phyloP scores from a whole-genome alignment of 768 basidiomycete genomes.

The Chiua virens region DNA sequence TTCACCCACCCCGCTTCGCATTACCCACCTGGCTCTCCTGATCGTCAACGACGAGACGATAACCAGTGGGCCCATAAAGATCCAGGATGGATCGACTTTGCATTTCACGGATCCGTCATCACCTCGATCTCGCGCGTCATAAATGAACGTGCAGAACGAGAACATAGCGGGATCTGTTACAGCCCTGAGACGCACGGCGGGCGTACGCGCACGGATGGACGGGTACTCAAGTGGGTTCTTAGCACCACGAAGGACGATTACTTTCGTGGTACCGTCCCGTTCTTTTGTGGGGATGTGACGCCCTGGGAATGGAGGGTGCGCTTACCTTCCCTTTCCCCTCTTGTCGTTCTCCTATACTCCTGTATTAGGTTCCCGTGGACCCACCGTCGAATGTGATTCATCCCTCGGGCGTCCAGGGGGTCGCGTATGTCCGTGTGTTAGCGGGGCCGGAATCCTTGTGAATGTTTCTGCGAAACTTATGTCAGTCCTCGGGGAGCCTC shows the following conservation, averaged over 20 bases:
- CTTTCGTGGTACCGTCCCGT: constrained; percentile 48
- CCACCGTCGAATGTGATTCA: constrained; percentile 50
- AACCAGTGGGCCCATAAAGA: constrained; percentile 54
- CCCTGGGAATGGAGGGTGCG: constrained; percentile 57
- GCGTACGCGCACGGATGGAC: constrained; percentile 54
- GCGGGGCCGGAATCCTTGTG: constrained; percentile 31
- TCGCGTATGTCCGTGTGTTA: constrained; percentile 51
- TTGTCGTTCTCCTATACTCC: neutral
- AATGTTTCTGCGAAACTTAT: constrained; percentile 40
- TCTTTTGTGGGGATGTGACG: constrained; percentile 76
- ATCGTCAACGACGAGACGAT: constrained; percentile 40
- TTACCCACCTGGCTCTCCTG: constrained; percentile 53
- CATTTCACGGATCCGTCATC: constrained; percentile 55
- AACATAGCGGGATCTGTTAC: constrained; percentile 44
- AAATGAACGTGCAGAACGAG: constrained; percentile 47
- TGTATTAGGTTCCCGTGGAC: constrained; percentile 47
- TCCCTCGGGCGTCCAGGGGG: constrained; percentile 46
- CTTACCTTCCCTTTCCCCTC: neutral
- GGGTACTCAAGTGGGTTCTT: constrained; percentile 58
- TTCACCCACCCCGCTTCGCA: constrained; percentile 56
- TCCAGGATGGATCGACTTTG: constrained; percentile 69
- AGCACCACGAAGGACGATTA: constrained; percentile 34
- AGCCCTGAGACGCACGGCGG: constrained; percentile 50
- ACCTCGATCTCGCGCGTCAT: constrained; percentile 49
- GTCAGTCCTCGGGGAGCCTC: constrained; percentile 46